A percentile compares a stretch with the other conserved stretches of the same genome.
Conservation (phyloP, 345 rosid genomes). For the Syzygium oleosum region DNA sequence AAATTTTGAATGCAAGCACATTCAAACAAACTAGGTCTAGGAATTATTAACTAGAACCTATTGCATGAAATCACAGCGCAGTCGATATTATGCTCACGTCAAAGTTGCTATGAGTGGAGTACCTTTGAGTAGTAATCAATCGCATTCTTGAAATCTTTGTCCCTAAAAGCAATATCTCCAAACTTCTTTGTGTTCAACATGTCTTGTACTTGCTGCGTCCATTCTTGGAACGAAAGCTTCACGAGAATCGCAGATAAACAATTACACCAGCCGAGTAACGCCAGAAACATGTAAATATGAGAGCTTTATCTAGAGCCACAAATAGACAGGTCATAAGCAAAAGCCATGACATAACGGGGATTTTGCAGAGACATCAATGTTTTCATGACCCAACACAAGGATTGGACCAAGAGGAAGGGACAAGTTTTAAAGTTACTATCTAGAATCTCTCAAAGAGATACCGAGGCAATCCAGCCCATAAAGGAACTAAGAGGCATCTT, state of each 20-base stretch:
- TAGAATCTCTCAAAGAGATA: not conserved
- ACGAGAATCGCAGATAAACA: not conserved
- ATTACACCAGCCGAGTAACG: not conserved
- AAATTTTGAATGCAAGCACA: not conserved
- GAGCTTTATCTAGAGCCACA: not conserved
- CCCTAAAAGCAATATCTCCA: conserved; percentile 89
- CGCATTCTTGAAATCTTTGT: conserved; percentile 90
- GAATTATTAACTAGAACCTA: not conserved
- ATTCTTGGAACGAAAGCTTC: conserved; percentile 93
- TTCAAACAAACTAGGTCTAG: not conserved
- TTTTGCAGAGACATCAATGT: not conserved
- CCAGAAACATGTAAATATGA: not conserved
- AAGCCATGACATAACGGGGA: not conserved
- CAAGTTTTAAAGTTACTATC: not conserved
- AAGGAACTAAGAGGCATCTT: not conserved
- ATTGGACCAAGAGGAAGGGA: not conserved
- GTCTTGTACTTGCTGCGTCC: conserved; percentile 98
- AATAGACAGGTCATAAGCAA: not conserved
- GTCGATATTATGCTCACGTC: not conserved
- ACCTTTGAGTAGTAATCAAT: conserved; percentile 90
- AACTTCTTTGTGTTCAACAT: conserved; percentile 88
- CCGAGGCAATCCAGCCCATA: not conserved
- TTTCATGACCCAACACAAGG: not conserved
- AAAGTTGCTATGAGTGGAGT: not conserved
- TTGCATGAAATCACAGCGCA: not conserved